These are phyloP conservation scores for Hypoxylon sp. DNA, from an alignment of 2,329 filamentous ascomycete genomes.

Conservation along the genomic window DNA sequence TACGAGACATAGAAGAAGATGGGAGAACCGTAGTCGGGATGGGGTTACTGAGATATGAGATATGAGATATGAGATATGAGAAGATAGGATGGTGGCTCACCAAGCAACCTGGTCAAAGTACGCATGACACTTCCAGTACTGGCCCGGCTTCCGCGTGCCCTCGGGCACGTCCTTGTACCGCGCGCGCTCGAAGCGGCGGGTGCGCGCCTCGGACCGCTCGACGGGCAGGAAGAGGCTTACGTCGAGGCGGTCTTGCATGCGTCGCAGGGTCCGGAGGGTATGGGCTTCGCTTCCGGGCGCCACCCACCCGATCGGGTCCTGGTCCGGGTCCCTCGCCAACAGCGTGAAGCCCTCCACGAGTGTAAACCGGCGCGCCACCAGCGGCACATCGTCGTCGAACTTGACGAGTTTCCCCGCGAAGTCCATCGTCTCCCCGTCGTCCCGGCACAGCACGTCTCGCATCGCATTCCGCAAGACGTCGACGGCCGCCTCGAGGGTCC, in stretches of 20 bases:
- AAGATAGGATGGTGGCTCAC: slow-evolving; percentile 2
- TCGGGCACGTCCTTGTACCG: slow-evolving; percentile 8
- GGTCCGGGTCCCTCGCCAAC: slow-evolving; percentile 1
- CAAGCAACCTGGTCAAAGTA: slow-evolving; percentile 52
- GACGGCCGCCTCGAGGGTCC: slow-evolving; percentile 3
- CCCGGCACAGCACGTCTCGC: background rate
- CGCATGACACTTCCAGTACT: slow-evolving; percentile 50
- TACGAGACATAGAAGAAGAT: too few species aligned
- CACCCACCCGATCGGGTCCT: slow-evolving; percentile 5
- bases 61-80: background rate
- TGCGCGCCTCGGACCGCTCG: background rate
- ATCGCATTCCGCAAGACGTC: background rate
- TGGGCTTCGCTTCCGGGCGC: background rate
- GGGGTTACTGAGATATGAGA: too few species aligned
- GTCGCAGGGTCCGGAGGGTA: background rate
- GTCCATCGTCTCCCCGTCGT: background rate
- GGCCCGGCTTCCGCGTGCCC: slow-evolving; percentile 33
- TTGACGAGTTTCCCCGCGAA: background rate
- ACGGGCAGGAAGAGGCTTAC: slow-evolving; percentile 9
- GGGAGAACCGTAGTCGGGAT: too few species aligned
- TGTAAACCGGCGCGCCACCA: slow-evolving; percentile 1
- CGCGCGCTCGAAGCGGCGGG: background rate
- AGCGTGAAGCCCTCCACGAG: slow-evolving; percentile 18
- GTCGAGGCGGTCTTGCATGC: slow-evolving; percentile 18
- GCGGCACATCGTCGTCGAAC: background rate